Conservation (phyloP, 2,329 filamentous ascomycete species). For the Helicocarpus griseus region DNA sequence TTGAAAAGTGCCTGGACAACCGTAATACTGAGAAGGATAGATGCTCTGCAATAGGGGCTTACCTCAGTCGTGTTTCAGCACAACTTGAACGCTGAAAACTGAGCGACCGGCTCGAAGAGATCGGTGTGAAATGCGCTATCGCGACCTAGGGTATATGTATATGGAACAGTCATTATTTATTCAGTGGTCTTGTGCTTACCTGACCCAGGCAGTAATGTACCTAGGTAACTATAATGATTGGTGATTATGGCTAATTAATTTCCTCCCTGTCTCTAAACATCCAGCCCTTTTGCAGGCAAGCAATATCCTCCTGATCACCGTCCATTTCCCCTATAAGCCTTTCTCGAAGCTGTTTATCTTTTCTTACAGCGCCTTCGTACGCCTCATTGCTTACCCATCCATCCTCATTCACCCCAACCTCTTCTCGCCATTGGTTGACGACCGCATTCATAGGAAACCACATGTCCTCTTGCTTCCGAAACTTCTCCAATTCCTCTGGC, state of each 20-base stretch:
- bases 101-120: no score
- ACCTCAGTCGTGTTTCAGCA: no score
- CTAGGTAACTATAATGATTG: no score
- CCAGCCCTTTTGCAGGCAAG: constrained; percentile 8
- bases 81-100: no score
- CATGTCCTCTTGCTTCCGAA: constrained; percentile 13
- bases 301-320: constrained; percentile 9
- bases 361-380: constrained; percentile 2
- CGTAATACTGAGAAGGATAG: no score
- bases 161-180: no score
- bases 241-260: constrained; percentile 13
- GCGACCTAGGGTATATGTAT: no score
- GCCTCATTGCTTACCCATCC: constrained; percentile 12
- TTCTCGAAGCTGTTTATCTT: constrained; percentile 5
- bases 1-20: no score
- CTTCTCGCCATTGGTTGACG: constrained; percentile 14
- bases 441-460: constrained; percentile 16
- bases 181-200: no score
- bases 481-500: constrained; percentile 8
- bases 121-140: no score
- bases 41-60: no score
- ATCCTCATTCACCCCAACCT: constrained; percentile 16
- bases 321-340: constrained; percentile 5
- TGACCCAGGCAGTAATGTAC: no score
- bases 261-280: constrained; percentile 14